Evolutionary conservation across 768 basidiomycete genomes (phyloP), one percentile per base, ranked within the genome.

Genomic region (Trametes cinnabarina): DNA sequence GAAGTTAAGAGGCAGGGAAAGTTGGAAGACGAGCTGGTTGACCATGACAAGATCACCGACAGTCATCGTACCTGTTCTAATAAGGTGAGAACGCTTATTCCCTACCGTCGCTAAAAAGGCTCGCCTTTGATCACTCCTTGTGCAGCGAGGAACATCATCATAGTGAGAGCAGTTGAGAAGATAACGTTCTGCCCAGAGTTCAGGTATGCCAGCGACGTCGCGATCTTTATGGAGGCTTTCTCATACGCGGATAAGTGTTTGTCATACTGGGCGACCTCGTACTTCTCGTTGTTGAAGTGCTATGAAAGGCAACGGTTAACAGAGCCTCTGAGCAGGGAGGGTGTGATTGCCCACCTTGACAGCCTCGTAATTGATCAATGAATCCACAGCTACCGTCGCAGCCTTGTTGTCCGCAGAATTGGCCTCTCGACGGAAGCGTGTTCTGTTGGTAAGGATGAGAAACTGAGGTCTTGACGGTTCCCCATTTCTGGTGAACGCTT

Each of bases 11-110:
- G 97, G 97, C 30, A 98, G 76, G 0, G 94, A 97, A 0, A 99
- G 77, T 68, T 99, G 97, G 78, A 99, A 99, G 32, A 98, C 94
- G 23, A 99, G 81, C 69, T 98, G 96, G 72, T 99, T 99, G 65
- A 97, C 90, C 96, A 99, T 98, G 64, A 99, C 97, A 14, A 99
- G 83, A 67, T 99, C 97, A 8, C 97, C 97, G 22, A 99, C 83
- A 4, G 95, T 97, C 96, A 99, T 98, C 0, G 92, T 93, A 8
- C 94, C 95, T 95, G 61, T 12, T 22, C 30, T 1, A 3, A 14
- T 9, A 26, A 10, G 11, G n/a, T 48, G 5, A 61, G 40, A 3
- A 11, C 6, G 12, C 23, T 41, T 34, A 8, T 17, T 19, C 46
- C 22, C 11, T 32, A 22, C 5, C 3, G 25, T 1, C 2, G 4